A percentile compares a stretch with the other conserved stretches of the same genome.
phyloP scores from a whole-genome alignment of 2,329 filamentous ascomycete genomes.

The Aschersonia sp. region DNA sequence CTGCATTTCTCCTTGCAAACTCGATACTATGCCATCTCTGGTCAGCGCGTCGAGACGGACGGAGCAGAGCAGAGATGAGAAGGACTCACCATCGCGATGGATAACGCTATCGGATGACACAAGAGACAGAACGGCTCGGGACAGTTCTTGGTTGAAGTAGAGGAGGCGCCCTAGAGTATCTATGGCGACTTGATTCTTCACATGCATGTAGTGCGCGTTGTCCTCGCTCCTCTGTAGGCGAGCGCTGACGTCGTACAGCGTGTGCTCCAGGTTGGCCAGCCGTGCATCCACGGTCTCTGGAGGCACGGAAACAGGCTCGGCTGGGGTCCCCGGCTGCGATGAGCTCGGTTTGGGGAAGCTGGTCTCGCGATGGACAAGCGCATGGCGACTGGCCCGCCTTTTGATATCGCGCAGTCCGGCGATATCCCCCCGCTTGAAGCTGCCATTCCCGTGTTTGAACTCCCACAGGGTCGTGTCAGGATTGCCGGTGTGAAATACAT shows the following conservation, averaged over 20 bases:
- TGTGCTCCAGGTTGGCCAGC: slow-evolving; percentile 63
- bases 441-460: slow-evolving; percentile 95
- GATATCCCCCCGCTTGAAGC: slow-evolving; percentile 89
- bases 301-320: slow-evolving; percentile 57
- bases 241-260: slow-evolving; percentile 63
- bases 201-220: slow-evolving; percentile 59
- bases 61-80: slow-evolving; percentile 7
- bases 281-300: slow-evolving; percentile 66
- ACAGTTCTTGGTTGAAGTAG: slow-evolving; percentile 75
- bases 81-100: slow-evolving; percentile 63
- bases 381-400: slow-evolving; percentile 80
- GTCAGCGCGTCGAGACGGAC: background rate
- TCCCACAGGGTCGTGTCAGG: slow-evolving; percentile 94
- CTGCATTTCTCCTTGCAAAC: slow-evolving; percentile 44
- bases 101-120: slow-evolving; percentile 63
- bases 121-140: slow-evolving; percentile 57
- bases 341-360: slow-evolving; percentile 58
- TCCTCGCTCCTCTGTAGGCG: slow-evolving; percentile 76
- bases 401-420: slow-evolving; percentile 90
- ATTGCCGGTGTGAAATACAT: slow-evolving; percentile 91
- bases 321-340: slow-evolving; percentile 72
- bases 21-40: slow-evolving; percentile 26
- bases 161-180: slow-evolving; percentile 60
- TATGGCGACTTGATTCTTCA: slow-evolving; percentile 68
- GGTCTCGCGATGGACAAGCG: slow-evolving; percentile 86